Evolutionary conservation across 768 basidiomycete species (phyloP).

Genomic region (Suillus paluster): DNA sequence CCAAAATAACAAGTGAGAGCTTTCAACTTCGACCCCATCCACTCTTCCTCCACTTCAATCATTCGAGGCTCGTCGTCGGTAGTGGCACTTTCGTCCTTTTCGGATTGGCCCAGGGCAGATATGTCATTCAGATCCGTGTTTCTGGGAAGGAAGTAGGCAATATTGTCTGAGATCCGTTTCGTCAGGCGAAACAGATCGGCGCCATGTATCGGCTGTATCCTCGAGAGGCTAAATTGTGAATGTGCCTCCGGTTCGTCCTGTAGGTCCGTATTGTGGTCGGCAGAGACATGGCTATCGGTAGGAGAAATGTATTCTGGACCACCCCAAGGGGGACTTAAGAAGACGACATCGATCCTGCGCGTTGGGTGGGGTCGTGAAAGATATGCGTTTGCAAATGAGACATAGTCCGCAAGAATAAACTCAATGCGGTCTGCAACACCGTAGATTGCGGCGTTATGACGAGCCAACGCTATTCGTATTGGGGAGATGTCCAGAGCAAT

Average conservation of each 20-base stretch:
- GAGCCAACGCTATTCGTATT: constrained; percentile 83
- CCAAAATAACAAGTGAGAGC: constrained; percentile 96
- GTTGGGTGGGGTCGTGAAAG: constrained; percentile 29
- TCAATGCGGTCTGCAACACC: constrained; percentile 96
- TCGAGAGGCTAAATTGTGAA: constrained; percentile 68
- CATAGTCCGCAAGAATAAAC: constrained; percentile 87
- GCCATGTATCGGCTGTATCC: constrained; percentile 82
- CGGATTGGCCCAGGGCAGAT: constrained; percentile 42
- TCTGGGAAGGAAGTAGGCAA: constrained; percentile 90
- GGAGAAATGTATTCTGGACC: constrained; percentile 72
- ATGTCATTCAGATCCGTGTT: constrained; percentile 81
- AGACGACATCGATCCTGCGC: constrained; percentile 83
- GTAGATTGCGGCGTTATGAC: constrained; percentile 92
- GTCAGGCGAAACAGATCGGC: constrained; percentile 79
- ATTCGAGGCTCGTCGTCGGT: constrained; percentile 44
- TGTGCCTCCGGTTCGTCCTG: constrained; percentile 32
- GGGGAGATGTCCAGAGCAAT: constrained; percentile 92
- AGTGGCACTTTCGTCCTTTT: constrained; percentile 3
- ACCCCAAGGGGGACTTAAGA: constrained; percentile 96
- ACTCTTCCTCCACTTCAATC: constrained; percentile 94
- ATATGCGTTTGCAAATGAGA: constrained; percentile 72
- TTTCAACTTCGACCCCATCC: constrained; percentile 93
- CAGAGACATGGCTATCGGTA: constrained; percentile 19
- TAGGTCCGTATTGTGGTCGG: constrained; percentile 2
- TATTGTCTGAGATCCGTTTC: constrained; percentile 71